Percentiles rank a stretch among this genome's conserved stretches.
Conservation (phyloP, 225 moss, liverwort and hornwort genomes). For the Straminergon stramineum region DNA sequence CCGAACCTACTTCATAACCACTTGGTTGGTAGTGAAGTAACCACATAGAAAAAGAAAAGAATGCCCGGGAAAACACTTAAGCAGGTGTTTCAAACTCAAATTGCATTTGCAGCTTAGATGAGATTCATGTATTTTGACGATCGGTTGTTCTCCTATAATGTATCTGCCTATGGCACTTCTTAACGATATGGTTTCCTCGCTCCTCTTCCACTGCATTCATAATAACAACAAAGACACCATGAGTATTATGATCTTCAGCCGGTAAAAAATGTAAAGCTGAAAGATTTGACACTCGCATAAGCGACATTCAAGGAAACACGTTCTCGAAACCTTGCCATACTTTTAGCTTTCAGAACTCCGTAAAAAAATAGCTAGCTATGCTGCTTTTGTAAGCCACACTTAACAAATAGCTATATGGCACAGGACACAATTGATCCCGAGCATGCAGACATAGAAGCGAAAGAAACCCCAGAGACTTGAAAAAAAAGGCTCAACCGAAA, state of each 20-base stretch:
- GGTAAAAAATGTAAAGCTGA: neutral
- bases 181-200: neutral
- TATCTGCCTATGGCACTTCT: neutral
- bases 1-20: slow-evolving; percentile 22
- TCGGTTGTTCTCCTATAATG: neutral
- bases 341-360: neutral
- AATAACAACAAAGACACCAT: neutral
- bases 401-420: neutral
- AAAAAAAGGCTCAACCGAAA: neutral
- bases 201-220: slow-evolving; percentile 13
- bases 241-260: neutral
- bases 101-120: neutral
- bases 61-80: neutral
- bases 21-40: slow-evolving; percentile 7
- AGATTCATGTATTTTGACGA: neutral
- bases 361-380: neutral
- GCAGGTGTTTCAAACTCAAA: neutral
- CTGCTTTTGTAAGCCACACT: neutral
- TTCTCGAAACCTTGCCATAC: neutral
- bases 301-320: neutral
- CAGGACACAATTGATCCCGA: neutral
- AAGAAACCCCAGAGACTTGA: neutral
- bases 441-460: neutral
- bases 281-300: neutral
- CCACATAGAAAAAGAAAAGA: slow-evolving; percentile 9